phyloP scores from a whole-genome alignment of 345 rosid species.

The Isatis tinctoria region DNA sequence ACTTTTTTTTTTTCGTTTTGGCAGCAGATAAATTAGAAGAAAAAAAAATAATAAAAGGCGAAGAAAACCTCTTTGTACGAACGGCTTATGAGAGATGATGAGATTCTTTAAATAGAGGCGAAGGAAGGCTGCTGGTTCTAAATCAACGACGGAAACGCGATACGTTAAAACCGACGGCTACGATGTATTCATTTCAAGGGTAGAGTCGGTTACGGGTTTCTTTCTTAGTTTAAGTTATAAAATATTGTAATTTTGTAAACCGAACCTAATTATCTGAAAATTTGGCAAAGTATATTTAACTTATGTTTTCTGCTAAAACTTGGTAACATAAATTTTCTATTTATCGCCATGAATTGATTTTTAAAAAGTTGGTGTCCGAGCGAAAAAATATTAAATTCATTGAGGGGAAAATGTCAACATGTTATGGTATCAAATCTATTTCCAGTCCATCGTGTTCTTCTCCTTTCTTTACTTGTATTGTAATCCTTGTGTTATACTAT shows the following conservation, averaged over 20 bases:
- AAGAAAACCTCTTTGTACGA: slow-evolving; percentile 7
- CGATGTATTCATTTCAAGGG: not conserved
- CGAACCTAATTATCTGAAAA: not conserved
- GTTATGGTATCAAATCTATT: not conserved
- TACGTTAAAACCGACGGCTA: slow-evolving; percentile 6
- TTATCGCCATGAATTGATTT: too few species aligned
- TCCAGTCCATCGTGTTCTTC: not conserved
- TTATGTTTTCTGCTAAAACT: not conserved
- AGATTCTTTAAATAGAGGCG: slow-evolving; percentile 21
- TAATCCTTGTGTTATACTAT: not conserved
- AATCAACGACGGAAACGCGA: slow-evolving; percentile 8
- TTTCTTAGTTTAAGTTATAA: not conserved
- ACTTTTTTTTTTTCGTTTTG: not conserved
- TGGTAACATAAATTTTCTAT: not conserved
- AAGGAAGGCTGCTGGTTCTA: not conserved
- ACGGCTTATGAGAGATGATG: slow-evolving; percentile 22
- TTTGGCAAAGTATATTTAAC: not conserved
- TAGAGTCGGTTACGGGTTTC: slow-evolving; percentile 28
- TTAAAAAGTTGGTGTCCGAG: not conserved
- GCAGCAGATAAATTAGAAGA: not conserved
- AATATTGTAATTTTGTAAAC: not conserved
- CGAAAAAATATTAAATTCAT: not conserved
- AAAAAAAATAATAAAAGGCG: not conserved
- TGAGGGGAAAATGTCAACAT: not conserved
- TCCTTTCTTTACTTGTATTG: not conserved